phyloP scores from a whole-genome alignment of 495 filamentous ascomycete genomes.

The Penicillium steckii region DNA sequence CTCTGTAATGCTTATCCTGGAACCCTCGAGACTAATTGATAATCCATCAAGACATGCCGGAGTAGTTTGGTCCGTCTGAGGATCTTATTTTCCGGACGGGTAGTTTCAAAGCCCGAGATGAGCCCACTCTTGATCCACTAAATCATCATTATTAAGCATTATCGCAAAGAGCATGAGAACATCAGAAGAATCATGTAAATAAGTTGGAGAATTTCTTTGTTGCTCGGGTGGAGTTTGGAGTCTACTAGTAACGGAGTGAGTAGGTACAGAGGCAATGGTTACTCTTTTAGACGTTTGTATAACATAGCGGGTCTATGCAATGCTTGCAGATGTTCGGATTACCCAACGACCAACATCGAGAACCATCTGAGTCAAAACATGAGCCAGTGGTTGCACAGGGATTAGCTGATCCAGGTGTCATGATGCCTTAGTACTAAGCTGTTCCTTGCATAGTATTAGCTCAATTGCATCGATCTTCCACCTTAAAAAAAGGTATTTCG shows the following conservation, averaged over 20 bases:
- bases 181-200: no score
- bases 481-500: no score
- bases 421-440: background rate
- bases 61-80: background rate
- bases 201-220: no score
- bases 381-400: background rate
- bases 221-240: no score
- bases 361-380: background rate
- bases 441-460: background rate
- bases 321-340: background rate
- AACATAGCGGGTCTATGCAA: background rate
- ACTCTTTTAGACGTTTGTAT: background rate
- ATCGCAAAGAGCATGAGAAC: background rate
- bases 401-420: background rate
- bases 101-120: slow-evolving; percentile 1
- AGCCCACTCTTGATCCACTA: background rate
- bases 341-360: background rate
- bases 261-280: background rate
- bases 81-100: slow-evolving; percentile 2
- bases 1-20: no score
- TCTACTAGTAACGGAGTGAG: background rate
- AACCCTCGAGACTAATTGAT: no score
- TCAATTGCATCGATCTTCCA: background rate
- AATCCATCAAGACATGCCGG: no score
- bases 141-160: background rate